Percentiles rank a stretch among this genome's conserved stretches.
phyloP scores from a whole-genome alignment of 106 monocot species.

The Allium sativum region DNA sequence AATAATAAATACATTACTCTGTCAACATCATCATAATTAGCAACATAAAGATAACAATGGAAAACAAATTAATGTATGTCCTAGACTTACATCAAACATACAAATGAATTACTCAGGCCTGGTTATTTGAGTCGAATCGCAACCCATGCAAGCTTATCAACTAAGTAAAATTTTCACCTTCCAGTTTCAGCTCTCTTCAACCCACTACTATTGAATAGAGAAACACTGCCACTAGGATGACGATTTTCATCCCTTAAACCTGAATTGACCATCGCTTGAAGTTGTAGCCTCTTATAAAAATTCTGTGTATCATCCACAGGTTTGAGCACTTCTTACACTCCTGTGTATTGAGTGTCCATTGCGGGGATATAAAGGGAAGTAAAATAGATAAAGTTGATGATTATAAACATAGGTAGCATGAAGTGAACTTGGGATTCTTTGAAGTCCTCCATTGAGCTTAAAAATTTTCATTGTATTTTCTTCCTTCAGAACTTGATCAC shows the following conservation, averaged over 20 bases:
- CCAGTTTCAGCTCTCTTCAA: constrained; percentile 88
- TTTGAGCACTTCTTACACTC: too few species aligned
- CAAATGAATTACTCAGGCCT: constrained; percentile 4
- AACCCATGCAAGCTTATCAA: constrained; percentile 9
- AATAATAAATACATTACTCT: background rate
- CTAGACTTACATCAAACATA: constrained; percentile 9
- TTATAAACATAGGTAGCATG: too few species aligned
- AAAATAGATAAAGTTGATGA: too few species aligned
- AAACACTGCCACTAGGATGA: constrained; percentile 49
- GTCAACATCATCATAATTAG: background rate
- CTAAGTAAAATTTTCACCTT: constrained; percentile 14
- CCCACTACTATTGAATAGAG: constrained; percentile 61
- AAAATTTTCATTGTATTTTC: too few species aligned
- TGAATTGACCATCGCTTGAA: constrained; percentile 82
- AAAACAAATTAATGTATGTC: constrained; percentile 27
- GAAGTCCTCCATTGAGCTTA: too few species aligned
- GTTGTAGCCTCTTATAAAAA: constrained; percentile 79
- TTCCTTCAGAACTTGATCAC: too few species aligned
- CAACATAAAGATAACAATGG: background rate
- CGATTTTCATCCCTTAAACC: constrained; percentile 73
- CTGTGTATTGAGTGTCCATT: too few species aligned
- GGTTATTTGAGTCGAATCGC: too few species aligned
- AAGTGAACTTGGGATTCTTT: too few species aligned
- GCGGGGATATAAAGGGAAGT: too few species aligned
- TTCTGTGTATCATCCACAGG: constrained; percentile 97